Evolutionary conservation across 1,284 basidiomycete species (phyloP), one percentile per base, ranked within the genome.

Genomic region (Agroathelia rolfsii): DNA sequence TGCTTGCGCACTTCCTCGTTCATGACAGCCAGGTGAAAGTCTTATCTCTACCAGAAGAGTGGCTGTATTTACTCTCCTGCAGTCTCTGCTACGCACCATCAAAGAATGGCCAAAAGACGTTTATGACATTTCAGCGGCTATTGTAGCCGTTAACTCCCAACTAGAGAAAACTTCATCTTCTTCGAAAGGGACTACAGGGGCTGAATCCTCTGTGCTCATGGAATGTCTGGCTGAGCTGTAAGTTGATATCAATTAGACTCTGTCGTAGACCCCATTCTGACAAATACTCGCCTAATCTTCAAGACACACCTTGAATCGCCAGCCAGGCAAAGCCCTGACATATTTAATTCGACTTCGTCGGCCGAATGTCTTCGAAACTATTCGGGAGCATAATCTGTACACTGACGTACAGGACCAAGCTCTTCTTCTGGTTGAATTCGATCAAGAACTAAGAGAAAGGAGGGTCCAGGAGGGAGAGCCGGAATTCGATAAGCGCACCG

Each of bases 321-420:
- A 97, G 59, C 89, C 88, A 0, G 90, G 87, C 15, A 93, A 94
- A 58, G 95, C 94, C 0, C 61, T 99, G 2, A 84, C 87, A 0
- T 97, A 79, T 60, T 88, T 83, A 58, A 68, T 98, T 7, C 75
- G 86, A 3, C 63, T 98, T 9, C 76, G 92, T 6, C 69, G 83
- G 30, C 77, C 89, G 2, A 82, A 89, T 44, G 93, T 97, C 2
- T 96, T 99, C 52, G 84, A 93, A 43, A 78, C 98, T 34, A 96
- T 99, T 42, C 70, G 84, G 26, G 89, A 96, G 36, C 70, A 97
- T 53, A 95, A 95, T 45, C 66, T 99, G 2, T 97, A 96, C 56
- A 89, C 89, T 13, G 89, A 89, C 26, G 85, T 98, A 1, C 84
- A 90, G 50, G 90, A 97, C 49, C 90, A 95, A 55, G 90, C 87